phyloP scores from a whole-genome alignment of 2,329 filamentous ascomycete species.

The Trichoderma sp. region DNA sequence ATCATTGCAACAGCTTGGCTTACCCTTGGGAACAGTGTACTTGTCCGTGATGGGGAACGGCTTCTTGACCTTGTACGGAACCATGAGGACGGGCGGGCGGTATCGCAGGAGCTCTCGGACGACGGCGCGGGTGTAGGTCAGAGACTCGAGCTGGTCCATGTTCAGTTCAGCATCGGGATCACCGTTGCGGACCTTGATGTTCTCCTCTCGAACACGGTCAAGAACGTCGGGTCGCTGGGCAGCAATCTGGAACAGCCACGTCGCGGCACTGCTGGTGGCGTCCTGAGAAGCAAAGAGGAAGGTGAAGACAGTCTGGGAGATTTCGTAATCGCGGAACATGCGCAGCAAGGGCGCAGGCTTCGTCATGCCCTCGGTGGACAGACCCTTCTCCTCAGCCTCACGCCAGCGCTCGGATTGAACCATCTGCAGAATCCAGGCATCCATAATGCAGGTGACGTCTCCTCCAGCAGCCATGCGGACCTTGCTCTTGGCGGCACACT shows the following conservation, averaged over 20 bases:
- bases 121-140: slow-evolving; percentile 87
- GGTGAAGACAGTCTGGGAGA: slow-evolving; percentile 89
- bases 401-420: slow-evolving; percentile 79
- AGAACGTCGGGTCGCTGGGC: slow-evolving; percentile 92
- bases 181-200: slow-evolving; percentile 71
- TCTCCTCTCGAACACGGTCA: slow-evolving; percentile 88
- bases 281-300: slow-evolving; percentile 98
- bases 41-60: slow-evolving; percentile 81
- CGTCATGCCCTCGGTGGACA: slow-evolving; percentile 63
- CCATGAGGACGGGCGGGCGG: slow-evolving; percentile 94
- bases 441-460: slow-evolving; percentile 87
- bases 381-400: slow-evolving; percentile 70
- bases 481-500: slow-evolving; percentile 91
- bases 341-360: slow-evolving; percentile 83
- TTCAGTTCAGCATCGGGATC: slow-evolving; percentile 66
- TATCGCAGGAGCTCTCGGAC: slow-evolving; percentile 90
- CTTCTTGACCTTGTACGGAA: slow-evolving; percentile 93
- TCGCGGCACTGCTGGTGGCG: slow-evolving; percentile 87
- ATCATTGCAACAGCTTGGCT: slow-evolving; percentile 23
- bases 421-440: slow-evolving; percentile 89
- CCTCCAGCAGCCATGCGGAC: slow-evolving; percentile 86
- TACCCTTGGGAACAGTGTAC: slow-evolving; percentile 90
- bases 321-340: slow-evolving; percentile 86
- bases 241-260: slow-evolving; percentile 93
- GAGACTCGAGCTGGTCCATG: slow-evolving; percentile 83